Conservation (phyloP, 1,284 basidiomycete species). For the Moniliophthora roreri region DNA sequence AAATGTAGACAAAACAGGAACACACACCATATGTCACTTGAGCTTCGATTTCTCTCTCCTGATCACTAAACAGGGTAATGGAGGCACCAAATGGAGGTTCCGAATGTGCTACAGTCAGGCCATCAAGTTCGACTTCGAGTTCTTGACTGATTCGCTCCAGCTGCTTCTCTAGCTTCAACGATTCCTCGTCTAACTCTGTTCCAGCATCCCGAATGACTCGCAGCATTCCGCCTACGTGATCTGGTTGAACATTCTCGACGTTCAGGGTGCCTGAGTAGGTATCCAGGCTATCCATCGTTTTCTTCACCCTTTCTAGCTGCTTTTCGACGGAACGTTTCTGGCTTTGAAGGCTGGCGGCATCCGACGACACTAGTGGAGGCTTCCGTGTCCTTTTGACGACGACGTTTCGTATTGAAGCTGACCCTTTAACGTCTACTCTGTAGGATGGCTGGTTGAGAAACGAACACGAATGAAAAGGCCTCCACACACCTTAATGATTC, state of each 20-base stretch:
- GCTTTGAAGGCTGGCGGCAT: not conserved
- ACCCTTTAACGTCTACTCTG: not conserved
- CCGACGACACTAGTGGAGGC: not conserved
- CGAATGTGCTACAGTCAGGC: too few relatives aligned
- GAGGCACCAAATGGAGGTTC: too few relatives aligned
- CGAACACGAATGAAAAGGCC: not conserved
- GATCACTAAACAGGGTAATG: too few relatives aligned
- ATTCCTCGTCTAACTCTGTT: constrained; percentile 30
- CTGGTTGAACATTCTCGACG: constrained; percentile 27
- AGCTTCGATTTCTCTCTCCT: constrained; percentile 24
- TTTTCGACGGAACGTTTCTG: not conserved
- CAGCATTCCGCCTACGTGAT: constrained; percentile 29
- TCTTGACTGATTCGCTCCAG: not conserved
- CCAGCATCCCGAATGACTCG: constrained; percentile 29
- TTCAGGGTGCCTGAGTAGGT: constrained; percentile 30
- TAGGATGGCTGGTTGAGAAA: not conserved
- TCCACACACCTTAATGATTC: constrained; percentile 32
- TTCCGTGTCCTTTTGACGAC: not conserved
- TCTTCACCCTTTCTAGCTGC: constrained; percentile 14
- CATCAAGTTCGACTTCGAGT: too few relatives aligned
- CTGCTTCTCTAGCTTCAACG: constrained; percentile 22
- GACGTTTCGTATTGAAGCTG: not conserved
- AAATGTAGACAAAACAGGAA: not conserved
- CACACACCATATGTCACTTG: constrained; percentile 33
- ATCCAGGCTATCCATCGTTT: constrained; percentile 27